Evolutionary conservation across 805 yeast species (phyloP).

Genomic region (Yarrowia sp.): DNA sequence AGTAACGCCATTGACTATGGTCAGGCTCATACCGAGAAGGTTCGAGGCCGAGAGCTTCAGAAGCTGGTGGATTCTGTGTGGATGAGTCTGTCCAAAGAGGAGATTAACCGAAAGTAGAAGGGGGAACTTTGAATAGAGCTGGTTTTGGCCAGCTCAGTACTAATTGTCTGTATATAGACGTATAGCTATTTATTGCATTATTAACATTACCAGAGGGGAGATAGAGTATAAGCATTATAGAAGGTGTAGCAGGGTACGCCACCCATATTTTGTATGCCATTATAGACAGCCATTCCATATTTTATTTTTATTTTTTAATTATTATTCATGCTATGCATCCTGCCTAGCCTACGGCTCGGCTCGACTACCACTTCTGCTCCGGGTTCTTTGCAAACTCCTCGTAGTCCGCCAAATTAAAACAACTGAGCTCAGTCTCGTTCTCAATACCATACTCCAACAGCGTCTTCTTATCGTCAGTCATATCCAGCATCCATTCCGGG

Average conservation of each 20-base stretch:
- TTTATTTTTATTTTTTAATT: no score
- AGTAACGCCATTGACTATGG: slow-evolving; percentile 79
- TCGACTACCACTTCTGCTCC: slow-evolving; percentile 75
- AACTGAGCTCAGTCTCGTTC: slow-evolving; percentile 88
- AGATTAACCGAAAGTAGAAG: slow-evolving; percentile 17
- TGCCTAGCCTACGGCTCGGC: no score
- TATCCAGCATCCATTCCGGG: slow-evolving; percentile 65
- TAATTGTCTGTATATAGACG: background rate
- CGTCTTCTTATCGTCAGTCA: slow-evolving; percentile 45
- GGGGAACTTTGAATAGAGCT: slow-evolving; percentile 1
- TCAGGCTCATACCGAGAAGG: slow-evolving; percentile 45
- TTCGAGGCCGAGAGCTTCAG: slow-evolving; percentile 46
- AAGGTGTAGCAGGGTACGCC: background rate
- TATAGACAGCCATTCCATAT: no score
- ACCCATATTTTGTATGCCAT: no score
- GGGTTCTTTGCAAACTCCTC: slow-evolving; percentile 73
- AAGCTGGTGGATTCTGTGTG: slow-evolving; percentile 58
- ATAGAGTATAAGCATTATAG: background rate
- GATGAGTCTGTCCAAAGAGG: slow-evolving; percentile 40
- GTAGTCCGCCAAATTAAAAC: slow-evolving; percentile 71
- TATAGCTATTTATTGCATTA: slow-evolving; percentile 26
- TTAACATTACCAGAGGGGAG: background rate
- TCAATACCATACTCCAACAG: slow-evolving; percentile 56
- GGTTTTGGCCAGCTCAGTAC: background rate
- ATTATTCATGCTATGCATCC: background rate